Evolutionary conservation across 2,329 filamentous ascomycete species (phyloP), one percentile per base, ranked within the genome.

Genomic region (Neofusicoccum parvum): DNA sequence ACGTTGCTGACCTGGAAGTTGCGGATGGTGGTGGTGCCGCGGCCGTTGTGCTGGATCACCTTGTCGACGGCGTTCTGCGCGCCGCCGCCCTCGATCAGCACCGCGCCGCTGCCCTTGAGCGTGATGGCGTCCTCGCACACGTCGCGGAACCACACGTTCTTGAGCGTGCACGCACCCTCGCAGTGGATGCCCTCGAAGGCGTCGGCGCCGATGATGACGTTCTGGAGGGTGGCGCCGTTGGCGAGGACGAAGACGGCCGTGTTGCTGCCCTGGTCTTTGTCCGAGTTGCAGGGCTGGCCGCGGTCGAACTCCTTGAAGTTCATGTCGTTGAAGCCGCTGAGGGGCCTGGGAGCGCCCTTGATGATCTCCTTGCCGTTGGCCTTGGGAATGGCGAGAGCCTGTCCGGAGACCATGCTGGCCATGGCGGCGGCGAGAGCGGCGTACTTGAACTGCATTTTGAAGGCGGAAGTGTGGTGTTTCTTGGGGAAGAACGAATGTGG

Each of bases 221-320:
- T 86, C 70, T 79, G 80, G 45, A 86, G 76, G 20, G 81, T 83
- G 23, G 80, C 84, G 34, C 83, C 83, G 56, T 80, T 75, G 71
- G 81, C 76, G 59, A 86, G 76, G 66, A 82, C 76, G 79, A 86
- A 86, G 72, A 86, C 83, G 53, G 84, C 81, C 59, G 83, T 82
- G 0, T 73, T 65, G 65, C 79, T 73, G 58, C 76, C 79, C 65
- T 80, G 80, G 69, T 83, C 82, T 14, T 68, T 69, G 59, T 83
- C 79, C n/a, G 73, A 77, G n/a, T 70, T 75, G 53, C 53, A 58
- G n/a, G 10, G 11, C 53, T 27, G 14, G 39, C 53, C 53, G 14
- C 53, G 53, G 39, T 32, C 53, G 53, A 39, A 58, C 36, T 39
- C 39, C 4, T 20, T 6, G 10, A 41, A 15, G 12, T 17, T 17